A percentile compares a stretch with the other conserved stretches of the same genome.
Evolutionary conservation across 2,329 filamentous ascomycete genomes (phyloP).

Genomic region (Arthrinium phaeospermum): DNA sequence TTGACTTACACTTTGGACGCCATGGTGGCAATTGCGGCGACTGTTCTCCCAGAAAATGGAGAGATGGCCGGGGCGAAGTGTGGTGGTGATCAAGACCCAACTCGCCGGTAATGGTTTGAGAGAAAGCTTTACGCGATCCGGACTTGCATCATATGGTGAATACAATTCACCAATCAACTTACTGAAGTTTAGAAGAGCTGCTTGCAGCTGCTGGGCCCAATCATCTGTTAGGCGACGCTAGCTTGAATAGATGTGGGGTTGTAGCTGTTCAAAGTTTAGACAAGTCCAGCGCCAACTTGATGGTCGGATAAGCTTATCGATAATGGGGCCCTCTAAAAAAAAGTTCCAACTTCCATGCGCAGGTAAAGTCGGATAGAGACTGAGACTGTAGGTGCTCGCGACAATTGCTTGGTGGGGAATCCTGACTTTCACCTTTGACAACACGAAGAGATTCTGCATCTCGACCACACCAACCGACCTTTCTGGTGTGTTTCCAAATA

Average conservation of each 20-base stretch:
- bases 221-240: background rate
- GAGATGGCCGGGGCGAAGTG: background rate
- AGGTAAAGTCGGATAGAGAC: slow-evolving; percentile 12
- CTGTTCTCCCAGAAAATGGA: background rate
- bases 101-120: background rate
- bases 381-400: slow-evolving; percentile 4
- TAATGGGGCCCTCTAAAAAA: slow-evolving; percentile 9
- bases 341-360: slow-evolving; percentile 10
- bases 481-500: slow-evolving; percentile 29
- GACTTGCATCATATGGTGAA: background rate
- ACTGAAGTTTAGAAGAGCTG: background rate
- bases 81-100: background rate
- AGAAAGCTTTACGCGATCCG: background rate
- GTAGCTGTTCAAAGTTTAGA: background rate
- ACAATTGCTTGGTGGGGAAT: slow-evolving; percentile 17
- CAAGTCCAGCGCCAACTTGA: background rate
- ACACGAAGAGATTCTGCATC: background rate
- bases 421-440: background rate
- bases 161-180: background rate
- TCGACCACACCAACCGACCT: background rate
- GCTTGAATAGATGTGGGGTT: background rate
- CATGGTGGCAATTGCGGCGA: slow-evolving; percentile 40
- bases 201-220: background rate
- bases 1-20: slow-evolving; percentile 53
- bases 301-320: slow-evolving; percentile 7